Evolutionary conservation across 2,329 filamentous ascomycete species (phyloP), one percentile per base, ranked within the genome.

Genomic region (Verticillium dahliae): DNA sequence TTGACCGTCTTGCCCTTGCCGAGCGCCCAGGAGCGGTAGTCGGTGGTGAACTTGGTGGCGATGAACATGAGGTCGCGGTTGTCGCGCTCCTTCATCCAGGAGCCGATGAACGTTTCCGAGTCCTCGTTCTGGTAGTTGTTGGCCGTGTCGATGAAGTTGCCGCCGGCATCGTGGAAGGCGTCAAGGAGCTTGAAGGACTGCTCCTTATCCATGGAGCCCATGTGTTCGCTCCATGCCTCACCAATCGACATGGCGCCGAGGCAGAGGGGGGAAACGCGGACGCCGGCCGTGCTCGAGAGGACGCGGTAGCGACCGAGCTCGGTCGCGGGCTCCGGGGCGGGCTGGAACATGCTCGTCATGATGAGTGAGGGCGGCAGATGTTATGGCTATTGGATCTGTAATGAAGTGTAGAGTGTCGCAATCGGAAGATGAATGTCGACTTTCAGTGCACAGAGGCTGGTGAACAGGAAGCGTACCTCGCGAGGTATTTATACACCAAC

Each of bases 131-230:
- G 81, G 71, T 87, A 88, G 65, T 77, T 78, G 73, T 81, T 84
- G 66, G 82, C 73, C 0, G 85, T 89, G 71, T 90, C 87, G 69
- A 90, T 87, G 71, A 90, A 88, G 74, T 90, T 90, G 14, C 87
- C 87, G 4, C 86, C 86, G 0, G 79, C 74, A 15, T 77, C 76
- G 59, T 75, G 78, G 72, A 80, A 89, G 61, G 77, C 78, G 65
- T 88, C 85, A 1, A 89, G 76, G 4, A 89, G 76, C 57, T 79
- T 76, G 68, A 87, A 86, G 0, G 81, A 73, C 11, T 76, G 69
- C 35, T 82, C 78, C 68, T 87, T 85, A 68, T 76, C 74, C 73
- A 83, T 82, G 59, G 77, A 77, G 13, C 84, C 84, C 75, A 87
- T 76, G 27, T 73, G 67, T 0, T 69, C 62, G 6, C 67, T 70